Percentiles rank a stretch among this genome's conserved stretches.
Evolutionary conservation across 1,284 basidiomycete genomes (phyloP).

Genomic region (Cryptococcus amylolentus): DNA sequence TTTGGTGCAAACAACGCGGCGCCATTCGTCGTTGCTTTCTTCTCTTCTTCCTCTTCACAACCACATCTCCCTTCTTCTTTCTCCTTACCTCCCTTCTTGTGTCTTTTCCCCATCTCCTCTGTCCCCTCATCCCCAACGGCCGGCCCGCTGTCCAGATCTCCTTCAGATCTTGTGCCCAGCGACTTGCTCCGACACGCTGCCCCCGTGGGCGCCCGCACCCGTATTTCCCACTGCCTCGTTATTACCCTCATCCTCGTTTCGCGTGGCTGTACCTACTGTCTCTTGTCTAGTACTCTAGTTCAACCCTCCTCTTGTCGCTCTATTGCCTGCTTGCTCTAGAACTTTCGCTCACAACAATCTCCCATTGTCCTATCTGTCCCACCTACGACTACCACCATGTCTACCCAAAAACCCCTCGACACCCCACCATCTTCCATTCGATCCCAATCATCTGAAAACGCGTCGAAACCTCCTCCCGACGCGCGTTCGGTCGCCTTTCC

Average conservation of each 20-base stretch:
- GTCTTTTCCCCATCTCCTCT: neutral
- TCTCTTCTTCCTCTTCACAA: neutral
- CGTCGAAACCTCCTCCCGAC: constrained; percentile 1
- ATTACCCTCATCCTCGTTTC: neutral
- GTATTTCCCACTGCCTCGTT: neutral
- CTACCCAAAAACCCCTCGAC: constrained; percentile 16
- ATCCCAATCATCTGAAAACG: constrained; percentile 2
- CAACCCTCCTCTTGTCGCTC: neutral
- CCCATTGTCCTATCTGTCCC: constrained; percentile 3
- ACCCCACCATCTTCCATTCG: constrained; percentile 20
- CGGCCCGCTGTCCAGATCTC: neutral
- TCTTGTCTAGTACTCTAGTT: neutral
- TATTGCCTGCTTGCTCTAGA: neutral
- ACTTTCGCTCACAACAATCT: constrained; percentile 6
- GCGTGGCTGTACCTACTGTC: neutral
- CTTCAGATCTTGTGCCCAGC: constrained; percentile 1
- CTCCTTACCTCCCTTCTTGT: neutral
- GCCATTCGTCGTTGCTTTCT: neutral
- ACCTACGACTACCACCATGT: constrained; percentile 3
- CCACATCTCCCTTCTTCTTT: neutral
- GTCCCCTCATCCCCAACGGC: neutral
- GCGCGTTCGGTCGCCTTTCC: neutral
- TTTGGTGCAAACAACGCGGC: neutral
- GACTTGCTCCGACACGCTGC: constrained; percentile 10
- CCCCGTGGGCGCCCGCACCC: neutral